Evolutionary conservation across 805 yeast species (phyloP).

Genomic region (Cyberlindnera nakhonratchasimensis): DNA sequence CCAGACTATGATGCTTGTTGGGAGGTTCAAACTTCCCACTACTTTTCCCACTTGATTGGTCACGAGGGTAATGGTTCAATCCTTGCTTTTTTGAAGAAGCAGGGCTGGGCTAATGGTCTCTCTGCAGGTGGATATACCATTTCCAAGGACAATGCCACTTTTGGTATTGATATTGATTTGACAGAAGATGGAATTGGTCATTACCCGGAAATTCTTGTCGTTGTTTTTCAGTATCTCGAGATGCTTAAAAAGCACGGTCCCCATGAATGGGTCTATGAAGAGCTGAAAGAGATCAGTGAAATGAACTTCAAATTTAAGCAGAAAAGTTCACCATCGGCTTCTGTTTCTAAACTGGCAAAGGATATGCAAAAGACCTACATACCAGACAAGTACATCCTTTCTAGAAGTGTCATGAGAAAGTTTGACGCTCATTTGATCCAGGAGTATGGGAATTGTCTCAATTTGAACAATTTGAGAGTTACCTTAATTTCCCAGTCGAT

Average conservation of each 20-base stretch:
- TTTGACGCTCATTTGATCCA: constrained; percentile 54
- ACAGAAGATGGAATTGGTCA: constrained; percentile 67
- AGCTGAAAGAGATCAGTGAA: constrained; percentile 62
- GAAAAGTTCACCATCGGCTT: constrained; percentile 64
- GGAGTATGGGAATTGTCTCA: constrained; percentile 47
- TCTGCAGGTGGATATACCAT: constrained; percentile 69
- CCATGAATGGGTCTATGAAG: constrained; percentile 77
- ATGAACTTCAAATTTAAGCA: constrained; percentile 78
- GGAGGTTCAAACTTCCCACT: constrained; percentile 66
- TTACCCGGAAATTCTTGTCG: constrained; percentile 56
- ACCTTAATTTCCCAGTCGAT: constrained; percentile 51
- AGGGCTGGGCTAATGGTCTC: constrained; percentile 78
- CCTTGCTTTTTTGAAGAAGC: constrained; percentile 59
- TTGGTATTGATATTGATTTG: constrained; percentile 69
- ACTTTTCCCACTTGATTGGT: constrained; percentile 80
- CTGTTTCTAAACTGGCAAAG: constrained; percentile 68
- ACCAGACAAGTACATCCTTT: constrained; percentile 64
- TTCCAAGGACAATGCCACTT: constrained; percentile 63
- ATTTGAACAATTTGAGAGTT: constrained; percentile 57
- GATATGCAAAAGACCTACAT: constrained; percentile 52
- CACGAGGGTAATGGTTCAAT: constrained; percentile 92
- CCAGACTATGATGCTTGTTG: constrained; percentile 74
- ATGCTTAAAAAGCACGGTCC: constrained; percentile 58
- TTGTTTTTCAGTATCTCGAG: constrained; percentile 70
- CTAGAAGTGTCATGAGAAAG: constrained; percentile 51